A percentile compares a stretch with the other conserved stretches of the same genome.
These are phyloP conservation scores for Monilinia aucupariae DNA, from an alignment of 2,329 filamentous ascomycete species.

Conservation along the genomic window DNA sequence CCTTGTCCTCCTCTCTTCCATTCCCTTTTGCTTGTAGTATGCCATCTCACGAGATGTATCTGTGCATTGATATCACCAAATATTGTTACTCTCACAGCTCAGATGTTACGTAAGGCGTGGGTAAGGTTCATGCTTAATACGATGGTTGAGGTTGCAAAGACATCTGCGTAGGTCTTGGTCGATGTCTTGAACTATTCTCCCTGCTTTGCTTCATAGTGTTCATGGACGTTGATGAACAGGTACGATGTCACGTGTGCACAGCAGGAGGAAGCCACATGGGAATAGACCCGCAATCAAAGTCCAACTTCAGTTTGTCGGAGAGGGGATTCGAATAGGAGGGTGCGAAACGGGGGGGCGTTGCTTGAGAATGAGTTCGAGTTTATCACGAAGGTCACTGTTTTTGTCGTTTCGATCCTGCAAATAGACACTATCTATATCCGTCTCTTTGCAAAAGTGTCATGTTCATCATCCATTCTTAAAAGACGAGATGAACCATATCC, in stretches of 20 bases:
- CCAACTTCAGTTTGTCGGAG: not conserved
- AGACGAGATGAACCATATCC: conserved; percentile 16
- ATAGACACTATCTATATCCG: conserved; percentile 3
- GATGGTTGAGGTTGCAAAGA: conserved; percentile 1
- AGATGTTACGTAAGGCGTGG: conserved; percentile 9
- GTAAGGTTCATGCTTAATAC: not conserved
- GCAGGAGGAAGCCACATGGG: conserved; percentile 9
- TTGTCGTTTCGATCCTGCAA: conserved; percentile 12
- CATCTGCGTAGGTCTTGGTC: conserved; percentile 3
- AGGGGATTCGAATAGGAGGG: not conserved
- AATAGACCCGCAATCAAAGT: conserved; percentile 4
- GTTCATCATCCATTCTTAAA: conserved; percentile 10
- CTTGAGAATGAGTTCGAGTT: not conserved
- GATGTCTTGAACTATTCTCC: not conserved
- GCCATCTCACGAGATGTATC: not conserved
- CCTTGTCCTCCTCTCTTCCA: not conserved
- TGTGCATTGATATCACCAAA: not conserved
- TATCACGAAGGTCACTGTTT: conserved; percentile 8
- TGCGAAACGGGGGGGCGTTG: not conserved
- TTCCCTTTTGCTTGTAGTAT: not conserved
- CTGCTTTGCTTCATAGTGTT: conserved; percentile 1
- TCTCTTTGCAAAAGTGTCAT: conserved; percentile 11
- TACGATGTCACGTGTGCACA: conserved; percentile 8
- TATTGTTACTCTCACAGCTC: not conserved
- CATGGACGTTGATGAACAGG: conserved; percentile 4